A percentile compares a stretch with the other conserved stretches of the same genome.
phyloP scores from a whole-genome alignment of 176 grass and related monocot species.

The Ensete ventricosum region DNA sequence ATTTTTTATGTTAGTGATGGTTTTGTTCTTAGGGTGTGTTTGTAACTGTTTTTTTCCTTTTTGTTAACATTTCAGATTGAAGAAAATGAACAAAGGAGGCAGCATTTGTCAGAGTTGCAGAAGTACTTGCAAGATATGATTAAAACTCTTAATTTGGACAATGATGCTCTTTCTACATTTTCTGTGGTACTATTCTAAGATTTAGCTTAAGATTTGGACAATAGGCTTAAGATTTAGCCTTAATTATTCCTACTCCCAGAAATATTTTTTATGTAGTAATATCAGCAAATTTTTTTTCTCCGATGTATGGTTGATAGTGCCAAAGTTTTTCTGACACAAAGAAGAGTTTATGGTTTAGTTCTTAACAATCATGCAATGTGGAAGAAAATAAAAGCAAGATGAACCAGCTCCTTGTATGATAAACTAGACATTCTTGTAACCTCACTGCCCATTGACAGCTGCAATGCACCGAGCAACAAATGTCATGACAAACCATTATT shows the following conservation, averaged over 20 bases:
- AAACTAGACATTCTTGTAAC: too few species aligned
- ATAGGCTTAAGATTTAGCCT: background rate
- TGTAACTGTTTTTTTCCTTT: constrained; percentile 2
- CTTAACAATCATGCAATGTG: too few species aligned
- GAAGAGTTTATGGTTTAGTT: too few species aligned
- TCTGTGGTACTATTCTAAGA: constrained; percentile 27
- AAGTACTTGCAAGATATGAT: constrained; percentile 65
- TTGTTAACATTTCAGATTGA: constrained; percentile 39
- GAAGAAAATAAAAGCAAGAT: too few species aligned
- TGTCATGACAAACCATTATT: too few species aligned
- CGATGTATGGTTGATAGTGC: background rate
- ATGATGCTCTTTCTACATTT: constrained; percentile 27
- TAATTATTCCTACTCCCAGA: background rate
- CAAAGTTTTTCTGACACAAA: too few species aligned
- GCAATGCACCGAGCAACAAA: too few species aligned
- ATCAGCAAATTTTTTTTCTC: background rate
- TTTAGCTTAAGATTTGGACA: too few species aligned
- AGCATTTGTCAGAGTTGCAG: constrained; percentile 39
- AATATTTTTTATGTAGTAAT: background rate
- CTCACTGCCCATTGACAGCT: too few species aligned
- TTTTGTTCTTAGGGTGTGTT: background rate
- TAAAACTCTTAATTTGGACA: constrained; percentile 49
- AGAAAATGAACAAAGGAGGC: constrained; percentile 50
- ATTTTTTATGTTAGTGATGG: background rate
- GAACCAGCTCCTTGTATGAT: too few species aligned